These are phyloP conservation scores for Cicer chorassanicum DNA, from an alignment of 306 rosid genomes.

Conservation along the genomic window DNA sequence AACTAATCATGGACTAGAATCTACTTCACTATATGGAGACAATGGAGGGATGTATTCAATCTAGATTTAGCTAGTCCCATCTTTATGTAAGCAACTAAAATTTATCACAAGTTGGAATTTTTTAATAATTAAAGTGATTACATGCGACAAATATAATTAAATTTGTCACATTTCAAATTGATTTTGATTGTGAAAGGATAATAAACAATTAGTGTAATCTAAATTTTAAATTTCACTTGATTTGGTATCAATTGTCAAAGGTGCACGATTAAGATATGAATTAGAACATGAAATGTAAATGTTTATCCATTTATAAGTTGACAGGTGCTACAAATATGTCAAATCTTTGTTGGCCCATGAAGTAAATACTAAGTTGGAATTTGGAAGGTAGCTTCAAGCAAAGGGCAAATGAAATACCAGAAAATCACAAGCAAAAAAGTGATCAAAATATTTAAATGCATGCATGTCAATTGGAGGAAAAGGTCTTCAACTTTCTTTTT, in stretches of 20 bases:
- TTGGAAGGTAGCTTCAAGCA: conserved; percentile 39
- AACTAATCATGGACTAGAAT: conserved; percentile 35
- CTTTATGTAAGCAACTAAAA: conserved; percentile 42
- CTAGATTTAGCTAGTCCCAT: conserved; percentile 23
- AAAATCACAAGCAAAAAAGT: conserved; percentile 36
- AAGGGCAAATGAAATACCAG: conserved; percentile 43
- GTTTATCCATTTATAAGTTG: conserved; percentile 13
- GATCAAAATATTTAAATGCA: conserved; percentile 24
- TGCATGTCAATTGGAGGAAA: conserved; percentile 35
- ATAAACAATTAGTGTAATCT: neutral
- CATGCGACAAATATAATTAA: conserved; percentile 16
- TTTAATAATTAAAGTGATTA: conserved; percentile 30
- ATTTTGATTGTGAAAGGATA: conserved; percentile 8
- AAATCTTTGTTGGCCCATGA: conserved; percentile 42
- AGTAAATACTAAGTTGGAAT: conserved; percentile 44
- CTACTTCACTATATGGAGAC: conserved; percentile 33
- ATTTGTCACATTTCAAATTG: conserved; percentile 18
- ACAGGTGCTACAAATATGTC: conserved; percentile 25
- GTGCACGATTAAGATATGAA: conserved; percentile 12
- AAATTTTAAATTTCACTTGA: conserved; percentile 21
- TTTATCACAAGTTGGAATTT: conserved; percentile 20
- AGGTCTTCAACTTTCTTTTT: conserved; percentile 35
- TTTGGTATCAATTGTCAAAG: conserved; percentile 24
- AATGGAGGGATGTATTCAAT: conserved; percentile 1
- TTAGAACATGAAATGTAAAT: neutral